Evolutionary conservation across 2,329 filamentous ascomycete species (phyloP).

Genomic region (Talaromyces rugulosus): DNA sequence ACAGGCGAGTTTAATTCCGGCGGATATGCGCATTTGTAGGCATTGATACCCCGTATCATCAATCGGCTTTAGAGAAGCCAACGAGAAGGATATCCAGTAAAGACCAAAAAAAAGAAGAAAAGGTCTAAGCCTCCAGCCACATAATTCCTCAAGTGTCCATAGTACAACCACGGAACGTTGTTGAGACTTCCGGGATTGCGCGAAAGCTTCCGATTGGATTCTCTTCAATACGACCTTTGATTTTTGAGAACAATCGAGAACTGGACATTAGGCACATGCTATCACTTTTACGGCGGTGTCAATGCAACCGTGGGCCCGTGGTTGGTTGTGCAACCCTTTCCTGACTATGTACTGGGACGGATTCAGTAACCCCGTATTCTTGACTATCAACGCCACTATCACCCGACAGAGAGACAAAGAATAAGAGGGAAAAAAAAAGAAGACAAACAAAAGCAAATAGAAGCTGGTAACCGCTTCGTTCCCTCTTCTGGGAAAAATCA

Average conservation of each 20-base stretch:
- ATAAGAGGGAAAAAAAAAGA: neutral
- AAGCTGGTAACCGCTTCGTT: neutral
- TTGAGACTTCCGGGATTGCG: neutral
- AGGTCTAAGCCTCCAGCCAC: neutral
- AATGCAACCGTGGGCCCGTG: neutral
- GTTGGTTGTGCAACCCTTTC: neutral
- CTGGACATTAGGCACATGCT: neutral
- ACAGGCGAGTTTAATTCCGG: neutral
- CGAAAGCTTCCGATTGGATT: neutral
- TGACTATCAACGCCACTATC: neutral
- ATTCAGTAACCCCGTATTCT: neutral
- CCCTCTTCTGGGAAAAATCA: neutral
- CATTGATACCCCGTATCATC: neutral
- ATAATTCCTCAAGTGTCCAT: neutral
- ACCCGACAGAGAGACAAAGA: neutral
- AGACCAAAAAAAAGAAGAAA: neutral
- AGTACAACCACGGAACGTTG: neutral
- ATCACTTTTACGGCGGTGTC: neutral
- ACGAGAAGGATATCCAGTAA: neutral
- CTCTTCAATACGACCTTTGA: neutral
- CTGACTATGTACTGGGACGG: neutral
- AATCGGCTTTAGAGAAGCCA: neutral
- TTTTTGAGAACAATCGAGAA: neutral
- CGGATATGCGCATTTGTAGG: neutral
- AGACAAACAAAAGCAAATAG: neutral